Conservation (phyloP, 2,329 filamentous ascomycete genomes). For the Apiospora koreana region DNA sequence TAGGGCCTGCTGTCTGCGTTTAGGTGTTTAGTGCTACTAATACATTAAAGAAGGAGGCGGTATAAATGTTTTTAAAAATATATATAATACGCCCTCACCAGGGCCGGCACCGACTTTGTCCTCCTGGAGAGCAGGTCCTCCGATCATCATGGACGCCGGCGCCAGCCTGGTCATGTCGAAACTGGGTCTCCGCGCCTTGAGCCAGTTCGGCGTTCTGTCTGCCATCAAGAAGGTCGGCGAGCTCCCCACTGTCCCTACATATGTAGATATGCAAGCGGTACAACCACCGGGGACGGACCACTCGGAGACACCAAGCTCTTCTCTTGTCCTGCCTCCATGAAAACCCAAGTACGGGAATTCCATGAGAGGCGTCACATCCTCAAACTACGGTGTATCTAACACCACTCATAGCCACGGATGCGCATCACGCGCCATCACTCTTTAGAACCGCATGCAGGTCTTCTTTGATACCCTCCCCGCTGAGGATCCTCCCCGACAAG, state of each 20-base stretch:
- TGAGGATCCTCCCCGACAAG: constrained; percentile 28
- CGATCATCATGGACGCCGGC: constrained; percentile 26
- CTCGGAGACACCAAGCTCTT: constrained; percentile 28
- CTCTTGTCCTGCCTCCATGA: constrained; percentile 25
- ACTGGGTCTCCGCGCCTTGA: constrained; percentile 29
- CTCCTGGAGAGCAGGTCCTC: constrained; percentile 31
- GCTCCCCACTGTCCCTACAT: constrained; percentile 25
- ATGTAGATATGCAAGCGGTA: constrained; percentile 25
- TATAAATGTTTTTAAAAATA: too few species aligned
- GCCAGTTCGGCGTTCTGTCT: constrained; percentile 34
- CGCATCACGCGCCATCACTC: constrained; percentile 31
- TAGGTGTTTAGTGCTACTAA: too few species aligned
- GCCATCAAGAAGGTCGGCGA: constrained; percentile 21
- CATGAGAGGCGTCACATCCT: too few species aligned
- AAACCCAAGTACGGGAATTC: constrained; percentile 19
- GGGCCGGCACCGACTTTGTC: constrained; percentile 34
- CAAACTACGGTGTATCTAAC: neutral
- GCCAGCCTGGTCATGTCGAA: constrained; percentile 31
- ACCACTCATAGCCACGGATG: constrained; percentile 27
- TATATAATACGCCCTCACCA: constrained; percentile 27
- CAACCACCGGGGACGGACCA: constrained; percentile 27
- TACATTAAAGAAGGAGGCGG: too few species aligned
- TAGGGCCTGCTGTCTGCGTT: too few species aligned
- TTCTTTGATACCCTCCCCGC: constrained; percentile 33
- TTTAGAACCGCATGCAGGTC: constrained; percentile 34